A percentile compares a stretch with the other conserved stretches of the same genome.
Evolutionary conservation across 83 land plant species (phyloP).

Genomic region (Picea abies): DNA sequence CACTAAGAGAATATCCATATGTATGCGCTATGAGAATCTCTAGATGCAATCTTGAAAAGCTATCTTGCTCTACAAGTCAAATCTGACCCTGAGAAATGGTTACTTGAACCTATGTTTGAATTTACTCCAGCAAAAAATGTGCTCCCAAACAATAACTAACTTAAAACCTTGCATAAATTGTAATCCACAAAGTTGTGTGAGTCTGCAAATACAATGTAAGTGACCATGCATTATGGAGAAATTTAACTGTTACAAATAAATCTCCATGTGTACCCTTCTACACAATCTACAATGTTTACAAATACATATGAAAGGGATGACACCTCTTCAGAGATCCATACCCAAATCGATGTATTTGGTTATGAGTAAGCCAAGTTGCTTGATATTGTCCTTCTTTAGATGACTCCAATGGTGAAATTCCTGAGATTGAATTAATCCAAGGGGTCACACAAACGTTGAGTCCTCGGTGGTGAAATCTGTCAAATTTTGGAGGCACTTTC

Average conservation of each 20-base stretch:
- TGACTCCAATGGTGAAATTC: too few species aligned
- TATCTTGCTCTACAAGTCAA: not conserved
- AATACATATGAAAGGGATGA: too few species aligned
- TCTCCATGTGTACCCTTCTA: not conserved
- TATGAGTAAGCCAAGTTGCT: too few species aligned
- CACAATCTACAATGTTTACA: too few species aligned
- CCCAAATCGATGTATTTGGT: too few species aligned
- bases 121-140: slow-evolving; percentile 25
- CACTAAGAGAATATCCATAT: too few species aligned
- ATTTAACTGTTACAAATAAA: not conserved
- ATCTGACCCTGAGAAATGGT: not conserved
- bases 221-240: not conserved
- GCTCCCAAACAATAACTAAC: slow-evolving; percentile 13
- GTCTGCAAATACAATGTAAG: not conserved
- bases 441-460: too few species aligned
- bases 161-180: slow-evolving; percentile 11
- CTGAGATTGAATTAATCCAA: too few species aligned
- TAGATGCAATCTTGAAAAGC: not conserved
- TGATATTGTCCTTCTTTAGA: too few species aligned
- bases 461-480: too few species aligned
- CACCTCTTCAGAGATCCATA: too few species aligned
- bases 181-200: slow-evolving; percentile 5
- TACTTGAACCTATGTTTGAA: not conserved
- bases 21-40: not conserved
- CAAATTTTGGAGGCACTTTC: too few species aligned